Percentiles rank a stretch among this genome's conserved stretches.
Conservation (phyloP, 1,284 basidiomycete genomes). For the Ustilago bromivora region DNA sequence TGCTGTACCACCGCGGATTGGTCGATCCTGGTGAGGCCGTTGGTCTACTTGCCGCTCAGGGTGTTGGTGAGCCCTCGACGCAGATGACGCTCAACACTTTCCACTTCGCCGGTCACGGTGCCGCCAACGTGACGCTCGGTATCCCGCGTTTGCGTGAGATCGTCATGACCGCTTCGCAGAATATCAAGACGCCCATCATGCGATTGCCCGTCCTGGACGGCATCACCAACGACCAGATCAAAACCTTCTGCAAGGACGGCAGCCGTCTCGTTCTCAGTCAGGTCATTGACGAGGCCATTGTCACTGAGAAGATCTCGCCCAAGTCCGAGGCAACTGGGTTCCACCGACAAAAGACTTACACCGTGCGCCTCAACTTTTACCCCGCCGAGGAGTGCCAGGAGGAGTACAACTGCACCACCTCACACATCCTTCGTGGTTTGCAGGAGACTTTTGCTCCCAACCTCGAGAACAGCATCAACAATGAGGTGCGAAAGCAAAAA, state of each 20-base stretch:
- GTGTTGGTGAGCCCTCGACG: conserved; percentile 98
- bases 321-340: conserved; percentile 74
- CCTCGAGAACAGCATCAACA: conserved; percentile 86
- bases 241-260: conserved; percentile 89
- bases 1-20: conserved; percentile 72
- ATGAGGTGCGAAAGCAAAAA: conserved; percentile 87
- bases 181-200: conserved; percentile 99
- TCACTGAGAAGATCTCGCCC: conserved; percentile 82
- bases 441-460: conserved; percentile 82
- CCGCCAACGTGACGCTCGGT: conserved; percentile 98
- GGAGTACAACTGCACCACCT: conserved; percentile 84
- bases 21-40: conserved; percentile 98
- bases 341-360: conserved; percentile 82
- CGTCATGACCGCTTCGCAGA: conserved; percentile 97
- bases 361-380: conserved; percentile 86
- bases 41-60: conserved; percentile 95
- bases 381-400: conserved; percentile 84
- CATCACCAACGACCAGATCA: conserved; percentile 71
- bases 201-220: conserved; percentile 75
- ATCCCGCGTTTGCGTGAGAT: conserved; percentile 99
- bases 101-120: conserved; percentile 97
- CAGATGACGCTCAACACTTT: conserved; percentile 99
- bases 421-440: conserved; percentile 82
- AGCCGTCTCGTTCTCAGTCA: conserved; percentile 89
- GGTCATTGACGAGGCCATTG: conserved; percentile 84